Evolutionary conservation across 805 yeast species (phyloP), one percentile per base, ranked within the genome.

Genomic region (Saturnispora saitoi): DNA sequence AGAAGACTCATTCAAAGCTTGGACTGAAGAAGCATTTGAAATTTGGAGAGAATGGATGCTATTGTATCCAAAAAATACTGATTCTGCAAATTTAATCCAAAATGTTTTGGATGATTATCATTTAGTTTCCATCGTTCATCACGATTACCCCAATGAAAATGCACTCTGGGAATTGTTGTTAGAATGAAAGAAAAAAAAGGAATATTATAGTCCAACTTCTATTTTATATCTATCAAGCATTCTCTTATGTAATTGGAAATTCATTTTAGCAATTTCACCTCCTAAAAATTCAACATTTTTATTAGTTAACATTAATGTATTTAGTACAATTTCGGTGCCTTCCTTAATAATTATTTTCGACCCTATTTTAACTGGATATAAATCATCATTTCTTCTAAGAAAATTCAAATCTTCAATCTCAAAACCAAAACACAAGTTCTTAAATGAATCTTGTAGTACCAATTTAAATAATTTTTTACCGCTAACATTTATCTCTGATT

Each of bases 11-110:
- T 91, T 93, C 70, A 77, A 78, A 56, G 96, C 96, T 0, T 93
- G 99, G 99, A 78, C 83, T 56, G 97, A 90, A 59, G 99, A 93
- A 64, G 95, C 96, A 0, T 93, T 88, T 66, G 75, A 79, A 49
- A 84, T 93, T 51, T 86, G 97, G 93, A 67, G 72, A 37, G 95
- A 90, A 63, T 93, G 99, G 99, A 85, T 84, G 43, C 74, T 83
- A 54, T 71, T 93, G 48, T 93, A 89, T 63, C 76, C 80, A 54
- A 68, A 73, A 70, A 67, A 66, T 63, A 65, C 80, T 12, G 67
- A 67, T 24, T 69, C 89, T n/a, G 77, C 73, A 58, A 67, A 76
- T 43, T 72, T 91, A 56, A 73, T 93, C 54, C 76, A 77, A 48
- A 61, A 70, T 17, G 72, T 88, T 32, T 74, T 80, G 61, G 73